Evolutionary conservation across 495 filamentous ascomycete genomes (phyloP).

Genomic region (Podospora australis): DNA sequence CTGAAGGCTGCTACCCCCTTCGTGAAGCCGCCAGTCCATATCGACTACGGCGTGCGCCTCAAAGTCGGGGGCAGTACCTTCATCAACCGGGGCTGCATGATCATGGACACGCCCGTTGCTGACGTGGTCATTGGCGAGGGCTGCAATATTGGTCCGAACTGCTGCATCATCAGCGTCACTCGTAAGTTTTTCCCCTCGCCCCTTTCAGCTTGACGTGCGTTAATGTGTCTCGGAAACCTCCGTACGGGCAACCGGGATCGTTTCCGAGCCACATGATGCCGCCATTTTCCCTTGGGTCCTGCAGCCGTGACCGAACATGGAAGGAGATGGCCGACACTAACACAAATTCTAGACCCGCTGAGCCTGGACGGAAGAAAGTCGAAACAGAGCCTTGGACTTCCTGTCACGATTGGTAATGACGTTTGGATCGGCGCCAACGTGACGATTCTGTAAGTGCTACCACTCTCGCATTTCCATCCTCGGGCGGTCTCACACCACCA

Average conservation of each 20-base stretch:
- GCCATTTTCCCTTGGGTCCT: background rate
- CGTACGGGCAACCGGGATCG: background rate
- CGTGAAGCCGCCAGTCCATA: conserved; percentile 29
- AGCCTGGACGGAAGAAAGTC: conserved; percentile 21
- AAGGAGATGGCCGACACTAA: background rate
- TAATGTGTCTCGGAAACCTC: background rate
- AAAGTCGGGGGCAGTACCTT: conserved; percentile 28
- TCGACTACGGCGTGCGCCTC: conserved; percentile 32
- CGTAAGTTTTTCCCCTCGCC: conserved; percentile 6
- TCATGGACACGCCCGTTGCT: conserved; percentile 34
- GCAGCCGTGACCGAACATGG: background rate
- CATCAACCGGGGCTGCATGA: conserved; percentile 31
- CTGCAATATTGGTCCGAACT: conserved; percentile 31
- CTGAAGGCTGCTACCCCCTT: conserved; percentile 28
- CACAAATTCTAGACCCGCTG: conserved; percentile 14
- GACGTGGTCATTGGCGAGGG: conserved; percentile 28
- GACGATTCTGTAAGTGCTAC: conserved; percentile 26
- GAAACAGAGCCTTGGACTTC: conserved; percentile 26
- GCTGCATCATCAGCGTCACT: conserved; percentile 23
- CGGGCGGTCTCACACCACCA: background rate
- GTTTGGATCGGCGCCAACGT: conserved; percentile 56
- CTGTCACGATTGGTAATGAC: conserved; percentile 27
- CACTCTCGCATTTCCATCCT: background rate
- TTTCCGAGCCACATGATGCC: background rate
- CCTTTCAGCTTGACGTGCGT: background rate